Evolutionary conservation across 495 filamentous ascomycete genomes (phyloP).

Genomic region (Apiosordaria backusii): DNA sequence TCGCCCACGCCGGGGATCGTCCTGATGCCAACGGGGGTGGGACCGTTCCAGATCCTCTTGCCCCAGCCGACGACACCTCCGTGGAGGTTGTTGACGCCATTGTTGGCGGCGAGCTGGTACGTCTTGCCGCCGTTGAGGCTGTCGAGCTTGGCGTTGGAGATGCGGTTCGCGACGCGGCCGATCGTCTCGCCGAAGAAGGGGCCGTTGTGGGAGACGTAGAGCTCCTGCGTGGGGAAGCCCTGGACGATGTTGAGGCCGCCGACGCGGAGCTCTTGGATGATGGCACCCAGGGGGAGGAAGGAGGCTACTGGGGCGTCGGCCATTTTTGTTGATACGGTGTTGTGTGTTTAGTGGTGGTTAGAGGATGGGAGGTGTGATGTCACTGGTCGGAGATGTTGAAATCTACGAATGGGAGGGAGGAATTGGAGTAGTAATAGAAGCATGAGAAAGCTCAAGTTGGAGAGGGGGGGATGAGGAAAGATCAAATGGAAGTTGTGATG

Average conservation of each 20-base stretch:
- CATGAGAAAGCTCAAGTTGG: background rate
- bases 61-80: conserved; percentile 83
- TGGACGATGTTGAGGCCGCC: conserved; percentile 80
- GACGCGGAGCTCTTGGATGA: conserved; percentile 80
- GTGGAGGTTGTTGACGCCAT: conserved; percentile 76
- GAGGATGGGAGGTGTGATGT: conserved; percentile 12
- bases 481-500: background rate
- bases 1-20: conserved; percentile 46
- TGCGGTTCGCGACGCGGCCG: conserved; percentile 85
- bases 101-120: conserved; percentile 68
- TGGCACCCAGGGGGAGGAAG: conserved; percentile 82
- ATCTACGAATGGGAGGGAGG: background rate
- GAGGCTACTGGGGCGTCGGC: conserved; percentile 52
- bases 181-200: conserved; percentile 92
- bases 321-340: conserved; percentile 29
- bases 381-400: conserved; percentile 2
- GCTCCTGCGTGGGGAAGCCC: conserved; percentile 67
- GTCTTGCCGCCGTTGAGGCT: conserved; percentile 65
- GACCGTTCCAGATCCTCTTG: conserved; percentile 76
- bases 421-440: background rate
- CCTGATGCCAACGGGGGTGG: conserved; percentile 52
- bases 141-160: conserved; percentile 66
- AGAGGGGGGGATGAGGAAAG: background rate
- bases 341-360: background rate
- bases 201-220: conserved; percentile 68